A percentile compares a stretch with the other conserved stretches of the same genome.
These are phyloP conservation scores for Orbilia ellipsospora DNA, from an alignment of 2,329 filamentous ascomycete genomes.

Conservation along the genomic window DNA sequence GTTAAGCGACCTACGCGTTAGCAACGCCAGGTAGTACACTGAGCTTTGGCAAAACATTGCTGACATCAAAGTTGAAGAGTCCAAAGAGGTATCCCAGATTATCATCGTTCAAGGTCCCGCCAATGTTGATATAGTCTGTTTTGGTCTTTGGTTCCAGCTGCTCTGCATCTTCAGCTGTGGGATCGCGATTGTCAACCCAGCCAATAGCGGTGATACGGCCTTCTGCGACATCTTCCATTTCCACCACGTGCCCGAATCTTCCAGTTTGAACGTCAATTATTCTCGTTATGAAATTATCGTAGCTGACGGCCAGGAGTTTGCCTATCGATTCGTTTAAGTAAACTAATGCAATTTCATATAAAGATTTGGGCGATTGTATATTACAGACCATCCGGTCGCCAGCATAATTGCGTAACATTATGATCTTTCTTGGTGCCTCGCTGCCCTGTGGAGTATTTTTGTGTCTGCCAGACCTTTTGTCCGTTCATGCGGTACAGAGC, in stretches of 20 bases:
- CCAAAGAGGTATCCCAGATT: conserved; percentile 53
- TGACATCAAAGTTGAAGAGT: conserved; percentile 56
- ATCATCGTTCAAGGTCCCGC: conserved; percentile 43
- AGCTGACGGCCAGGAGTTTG: conserved; percentile 59
- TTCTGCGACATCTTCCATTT: conserved; percentile 57
- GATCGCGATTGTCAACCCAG: conserved; percentile 58
- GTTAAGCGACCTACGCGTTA: conserved; percentile 46
- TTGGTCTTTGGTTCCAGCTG: conserved; percentile 50
- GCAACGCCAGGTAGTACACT: conserved; percentile 57
- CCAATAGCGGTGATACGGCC: conserved; percentile 58
- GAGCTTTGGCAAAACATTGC: conserved; percentile 58
- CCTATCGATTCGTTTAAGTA: conserved; percentile 38
- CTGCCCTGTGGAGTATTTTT: conserved; percentile 43
- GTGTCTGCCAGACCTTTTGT: conserved; percentile 58
- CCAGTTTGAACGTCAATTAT: conserved; percentile 60
- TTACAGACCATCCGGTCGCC: conserved; percentile 58
- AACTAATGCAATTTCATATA: background rate
- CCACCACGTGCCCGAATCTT: conserved; percentile 57
- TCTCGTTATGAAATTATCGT: conserved; percentile 58
- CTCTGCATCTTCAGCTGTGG: conserved; percentile 40
- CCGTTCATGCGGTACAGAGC: conserved; percentile 59
- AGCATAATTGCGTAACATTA: conserved; percentile 56
- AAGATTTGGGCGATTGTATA: background rate
- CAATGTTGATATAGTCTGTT: conserved; percentile 53
- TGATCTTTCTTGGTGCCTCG: conserved; percentile 58